Base-by-base conservation (phyloP, 306 rosid species). In the Calophaca sinica region DNA sequence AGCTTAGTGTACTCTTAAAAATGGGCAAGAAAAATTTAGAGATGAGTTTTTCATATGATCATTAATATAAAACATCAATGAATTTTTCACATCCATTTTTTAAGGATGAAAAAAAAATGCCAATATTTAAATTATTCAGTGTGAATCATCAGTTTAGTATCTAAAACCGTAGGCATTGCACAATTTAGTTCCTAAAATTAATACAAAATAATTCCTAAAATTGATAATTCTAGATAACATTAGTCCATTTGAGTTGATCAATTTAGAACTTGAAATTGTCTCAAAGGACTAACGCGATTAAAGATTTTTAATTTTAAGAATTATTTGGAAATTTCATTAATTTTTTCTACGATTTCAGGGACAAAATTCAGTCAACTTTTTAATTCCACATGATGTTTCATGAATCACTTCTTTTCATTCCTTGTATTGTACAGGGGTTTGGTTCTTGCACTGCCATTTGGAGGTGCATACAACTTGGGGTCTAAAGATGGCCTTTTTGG, bases 391-490 rank as follows among this genome's bases (percentile, higher is more conserved):
- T 7, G 20, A 14, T 13, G 13, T n/a, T 2, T 68, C 9, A 29
- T 51, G 2, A 14, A 4, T 45, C n/a, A 20, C 3, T 52, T 80
- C 52, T 8, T 58, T 67, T 49, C 6, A 62, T 13, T 29, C 68
- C n/a, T 3, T 81, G 58, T 9, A 26, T 58, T 36, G 50, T 54
- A 39, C 77, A 93, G 98, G 98, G 46, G 94, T 91, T 31, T 93
- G 98, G 98, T 93, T 93, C 85, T 5, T 93, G 91, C 98, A 93
- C 54, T 93, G 98, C 45, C 98, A 93, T 81, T 65, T 94, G 85
- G 98, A 94, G 73, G 89, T 88, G 54, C 98, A 94, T 70, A 94
- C 98, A 61, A 86, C 98, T 62, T 91, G 98, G 98, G 98, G 98
- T 5, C 86, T 94, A 50, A 94, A 94, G 86, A 94, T 94, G 98